These are phyloP conservation scores for Leishmania major DNA, from an alignment of 208 protist genomes.

Conservation along the genomic window DNA sequence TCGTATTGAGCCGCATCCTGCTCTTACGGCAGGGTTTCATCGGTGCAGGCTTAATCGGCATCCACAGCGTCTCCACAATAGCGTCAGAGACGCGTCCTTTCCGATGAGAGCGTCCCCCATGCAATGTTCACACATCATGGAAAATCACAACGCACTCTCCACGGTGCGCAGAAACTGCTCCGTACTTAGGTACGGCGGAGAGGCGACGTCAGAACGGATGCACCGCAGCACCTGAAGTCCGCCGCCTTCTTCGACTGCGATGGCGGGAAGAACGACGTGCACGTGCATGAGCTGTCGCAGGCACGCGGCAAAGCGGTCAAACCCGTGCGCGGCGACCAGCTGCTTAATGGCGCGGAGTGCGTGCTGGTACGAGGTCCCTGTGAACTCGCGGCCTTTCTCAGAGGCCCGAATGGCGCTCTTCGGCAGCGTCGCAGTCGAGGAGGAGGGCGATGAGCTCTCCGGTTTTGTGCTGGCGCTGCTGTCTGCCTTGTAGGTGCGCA, in stretches of 20 bases:
- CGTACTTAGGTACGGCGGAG: conserved; percentile 27
- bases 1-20: not conserved
- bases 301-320: conserved; percentile 35
- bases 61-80: not conserved
- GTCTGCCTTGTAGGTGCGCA: conserved; percentile 25
- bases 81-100: no score
- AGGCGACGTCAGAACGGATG: conserved; percentile 4
- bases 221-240: conserved; percentile 19
- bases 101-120: no score
- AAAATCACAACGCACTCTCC: not conserved
- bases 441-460: not conserved
- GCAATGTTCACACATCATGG: not conserved
- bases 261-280: conserved; percentile 25
- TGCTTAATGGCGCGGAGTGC: conserved; percentile 43
- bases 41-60: not conserved
- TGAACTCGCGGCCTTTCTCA: conserved; percentile 76
- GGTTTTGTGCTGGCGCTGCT: not conserved
- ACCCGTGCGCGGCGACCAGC: conserved; percentile 40
- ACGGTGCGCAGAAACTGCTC: conserved; percentile 10
- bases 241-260: conserved; percentile 21
- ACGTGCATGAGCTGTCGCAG: conserved; percentile 36
- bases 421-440: not conserved
- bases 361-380: conserved; percentile 61
- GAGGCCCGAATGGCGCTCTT: conserved; percentile 30
- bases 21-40: not conserved